Conservation (phyloP, 1,139 yeast genomes). For the Saccharomyces hybrid region DNA sequence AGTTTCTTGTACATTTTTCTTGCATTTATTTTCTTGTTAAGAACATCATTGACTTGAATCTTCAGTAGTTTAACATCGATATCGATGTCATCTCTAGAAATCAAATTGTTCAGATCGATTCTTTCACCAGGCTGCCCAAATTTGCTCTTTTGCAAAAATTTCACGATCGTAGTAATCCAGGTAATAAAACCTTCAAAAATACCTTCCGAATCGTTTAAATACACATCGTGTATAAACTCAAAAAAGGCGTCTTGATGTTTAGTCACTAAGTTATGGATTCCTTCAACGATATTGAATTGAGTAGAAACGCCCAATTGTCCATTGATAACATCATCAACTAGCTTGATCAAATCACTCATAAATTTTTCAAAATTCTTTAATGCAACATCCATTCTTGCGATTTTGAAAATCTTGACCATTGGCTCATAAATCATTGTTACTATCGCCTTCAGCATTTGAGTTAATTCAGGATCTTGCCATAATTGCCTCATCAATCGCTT, state of each 20-base stretch:
- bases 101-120: slow-evolving; percentile 36
- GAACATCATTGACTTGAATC: slow-evolving; percentile 39
- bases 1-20: slow-evolving; percentile 34
- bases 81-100: slow-evolving; percentile 18
- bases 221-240: slow-evolving; percentile 68
- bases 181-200: slow-evolving; percentile 60
- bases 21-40: slow-evolving; percentile 39
- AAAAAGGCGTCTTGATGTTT: slow-evolving; percentile 66
- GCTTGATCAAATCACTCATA: slow-evolving; percentile 60
- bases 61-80: slow-evolving; percentile 35
- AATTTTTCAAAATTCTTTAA: slow-evolving; percentile 67
- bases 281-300: slow-evolving; percentile 49
- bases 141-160: slow-evolving; percentile 52
- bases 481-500: slow-evolving; percentile 65
- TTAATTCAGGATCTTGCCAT: slow-evolving; percentile 80
- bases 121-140: slow-evolving; percentile 32
- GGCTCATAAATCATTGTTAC: slow-evolving; percentile 80
- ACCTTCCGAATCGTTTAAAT: slow-evolving; percentile 61
- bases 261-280: slow-evolving; percentile 55
- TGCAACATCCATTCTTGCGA: slow-evolving; percentile 69
- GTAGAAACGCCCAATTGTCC: slow-evolving; percentile 36
- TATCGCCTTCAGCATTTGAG: slow-evolving; percentile 60
- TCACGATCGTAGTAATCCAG: slow-evolving; percentile 63
- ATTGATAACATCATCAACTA: slow-evolving; percentile 39
- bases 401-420: slow-evolving; percentile 63